A percentile compares a stretch with the other conserved stretches of the same genome.
phyloP scores from a whole-genome alignment of 192 early-diverging fungal species.

The Funneliformis mosseae region DNA sequence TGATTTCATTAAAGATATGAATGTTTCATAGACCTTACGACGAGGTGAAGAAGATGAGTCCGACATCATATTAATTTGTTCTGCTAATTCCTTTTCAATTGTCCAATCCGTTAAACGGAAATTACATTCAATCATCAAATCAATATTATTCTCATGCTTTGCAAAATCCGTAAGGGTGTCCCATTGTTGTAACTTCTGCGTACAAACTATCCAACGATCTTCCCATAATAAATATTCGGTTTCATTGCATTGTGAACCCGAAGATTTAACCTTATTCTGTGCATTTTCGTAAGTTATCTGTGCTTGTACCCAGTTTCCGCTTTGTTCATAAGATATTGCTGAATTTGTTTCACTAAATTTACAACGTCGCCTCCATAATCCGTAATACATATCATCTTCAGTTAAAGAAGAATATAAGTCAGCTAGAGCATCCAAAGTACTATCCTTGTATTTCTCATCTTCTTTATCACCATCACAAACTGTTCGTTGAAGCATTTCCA shows the following conservation, averaged over 20 bases:
- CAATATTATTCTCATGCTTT: constrained; percentile 84
- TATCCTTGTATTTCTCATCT: constrained; percentile 85
- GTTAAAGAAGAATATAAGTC: constrained; percentile 82
- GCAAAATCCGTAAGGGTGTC: constrained; percentile 93
- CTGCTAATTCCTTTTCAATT: constrained; percentile 74
- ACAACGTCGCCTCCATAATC: constrained; percentile 88
- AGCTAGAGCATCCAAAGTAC: constrained; percentile 85
- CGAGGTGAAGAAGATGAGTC: constrained; percentile 64
- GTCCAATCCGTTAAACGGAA: constrained; percentile 97
- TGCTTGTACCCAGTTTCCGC: constrained; percentile 89
- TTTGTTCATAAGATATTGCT: constrained; percentile 95
- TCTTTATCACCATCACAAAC: constrained; percentile 62
- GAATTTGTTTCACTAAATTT: constrained; percentile 91
- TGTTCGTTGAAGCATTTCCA: constrained; percentile 80
- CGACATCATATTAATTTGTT: constrained; percentile 63
- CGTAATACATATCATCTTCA: constrained; percentile 93
- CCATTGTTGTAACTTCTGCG: constrained; percentile 95
- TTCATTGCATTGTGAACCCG: constrained; percentile 87
- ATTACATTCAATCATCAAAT: constrained; percentile 87
- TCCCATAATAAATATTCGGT: constrained; percentile 98
- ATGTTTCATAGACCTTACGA: constrained; percentile 86
- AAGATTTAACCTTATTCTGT: constrained; percentile 86
- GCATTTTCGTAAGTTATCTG: constrained; percentile 92
- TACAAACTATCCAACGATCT: constrained; percentile 91
- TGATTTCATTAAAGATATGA: constrained; percentile 72